Evolutionary conservation across 441 rosid species (phyloP), one percentile per base, ranked within the genome.

Genomic region (Metrosideros polymorpha): DNA sequence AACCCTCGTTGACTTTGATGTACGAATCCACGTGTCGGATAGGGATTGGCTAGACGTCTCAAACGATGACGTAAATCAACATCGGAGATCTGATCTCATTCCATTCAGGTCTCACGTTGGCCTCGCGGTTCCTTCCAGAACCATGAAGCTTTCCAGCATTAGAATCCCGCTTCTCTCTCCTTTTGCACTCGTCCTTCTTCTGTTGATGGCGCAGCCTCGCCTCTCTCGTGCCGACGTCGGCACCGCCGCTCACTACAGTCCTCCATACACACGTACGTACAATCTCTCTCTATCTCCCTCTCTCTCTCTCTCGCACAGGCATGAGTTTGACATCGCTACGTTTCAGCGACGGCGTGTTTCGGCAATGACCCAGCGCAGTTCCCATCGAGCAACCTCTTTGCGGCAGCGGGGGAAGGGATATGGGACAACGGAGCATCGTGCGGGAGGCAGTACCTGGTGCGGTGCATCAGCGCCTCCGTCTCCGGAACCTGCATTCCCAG

Each of bases 381-480:
- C 66, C 97, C 97, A 2, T 15, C 93, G 7, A 87, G 83, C 91
- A 90, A 91, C 84, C 77, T 91, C 53, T 94, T 94, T 30, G 97
- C 89, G 35, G 94, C 94, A 7, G 96, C 92, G 4, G 92, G 96
- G 1, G 94, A 91, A 6, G 94, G 94, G 49, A 25, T 93, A 86
- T 94, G 97, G 97, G 95, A 93, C 85, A 93, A 92, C 50, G 97
- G 97, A 1, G 95, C 96, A 2, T 86, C 93, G 3, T 94, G 97
- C 25, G 95, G 95, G 84, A 87, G 94, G 86, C 89, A 88, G 55
- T 94, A 94, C 75, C 19, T 87, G 39, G 91, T 94, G 25, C 84
- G 92, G 30, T 94, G 97, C 90, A 90, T 93, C 24, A 94, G 94
- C 35, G 92, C 94, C 5, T 75, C 85, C 2, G 86, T 43, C 3